These are phyloP conservation scores for Fraxinus baroniana DNA, from an alignment of 305 asterid genomes.

Conservation along the genomic window DNA sequence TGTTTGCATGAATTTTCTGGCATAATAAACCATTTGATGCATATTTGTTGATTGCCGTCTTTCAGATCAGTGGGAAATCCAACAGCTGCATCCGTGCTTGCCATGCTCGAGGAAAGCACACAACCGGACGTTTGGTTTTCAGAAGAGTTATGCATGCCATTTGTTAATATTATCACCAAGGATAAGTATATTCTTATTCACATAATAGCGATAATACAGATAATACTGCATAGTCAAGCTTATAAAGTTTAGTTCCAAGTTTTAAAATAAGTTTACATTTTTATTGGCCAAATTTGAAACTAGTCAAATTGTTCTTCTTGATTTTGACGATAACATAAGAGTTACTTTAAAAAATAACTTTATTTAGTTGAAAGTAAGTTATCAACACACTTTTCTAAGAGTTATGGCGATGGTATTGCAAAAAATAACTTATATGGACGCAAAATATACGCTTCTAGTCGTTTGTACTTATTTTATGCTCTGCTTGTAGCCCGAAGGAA, in stretches of 20 bases:
- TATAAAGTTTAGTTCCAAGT: neutral
- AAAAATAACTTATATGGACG: neutral
- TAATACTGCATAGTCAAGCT: neutral
- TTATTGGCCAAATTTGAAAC: neutral
- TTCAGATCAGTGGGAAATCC: conserved; percentile 74
- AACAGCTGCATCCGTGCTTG: conserved; percentile 67
- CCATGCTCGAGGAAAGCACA: conserved; percentile 82
- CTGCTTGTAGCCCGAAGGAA: conserved; percentile 70
- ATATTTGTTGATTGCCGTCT: conserved; percentile 16
- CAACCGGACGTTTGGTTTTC: conserved; percentile 89
- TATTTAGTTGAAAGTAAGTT: neutral
- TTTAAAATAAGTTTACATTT: neutral
- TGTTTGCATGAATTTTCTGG: neutral
- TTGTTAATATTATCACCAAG: neutral
- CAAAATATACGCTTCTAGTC: neutral
- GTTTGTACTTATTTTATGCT: neutral
- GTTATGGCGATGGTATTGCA: conserved; percentile 21
- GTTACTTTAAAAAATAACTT: neutral
- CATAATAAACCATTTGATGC: neutral
- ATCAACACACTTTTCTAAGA: conserved; percentile 13
- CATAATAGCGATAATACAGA: neutral
- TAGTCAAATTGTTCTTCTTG: neutral
- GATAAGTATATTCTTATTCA: neutral
- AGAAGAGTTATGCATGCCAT: conserved; percentile 57
- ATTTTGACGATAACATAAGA: neutral